A percentile compares a stretch with the other conserved stretches of the same genome.
Evolutionary conservation across 208 protist genomes (phyloP).

Genomic region (Trichomonas vaginalis): DNA sequence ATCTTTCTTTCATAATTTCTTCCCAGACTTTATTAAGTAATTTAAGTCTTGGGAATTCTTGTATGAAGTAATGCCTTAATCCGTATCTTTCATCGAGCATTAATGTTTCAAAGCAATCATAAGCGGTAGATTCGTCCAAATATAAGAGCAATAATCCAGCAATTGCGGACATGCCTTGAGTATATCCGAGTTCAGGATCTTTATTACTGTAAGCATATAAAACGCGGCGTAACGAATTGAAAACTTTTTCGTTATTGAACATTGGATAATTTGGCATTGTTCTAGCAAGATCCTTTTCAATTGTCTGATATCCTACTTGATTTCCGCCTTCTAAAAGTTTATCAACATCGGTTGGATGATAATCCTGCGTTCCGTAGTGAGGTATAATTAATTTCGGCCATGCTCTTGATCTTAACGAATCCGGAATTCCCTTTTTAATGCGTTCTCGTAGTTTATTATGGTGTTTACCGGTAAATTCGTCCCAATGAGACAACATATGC

Average conservation of each 20-base stretch:
- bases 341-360: background rate
- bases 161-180: background rate
- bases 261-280: background rate
- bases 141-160: background rate
- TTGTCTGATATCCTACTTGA: background rate
- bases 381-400: background rate
- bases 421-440: background rate
- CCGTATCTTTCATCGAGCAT: background rate
- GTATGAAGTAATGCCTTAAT: background rate
- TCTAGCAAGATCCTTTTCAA: background rate
- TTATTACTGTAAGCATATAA: background rate
- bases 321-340: background rate
- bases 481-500: background rate
- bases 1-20: background rate
- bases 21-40: background rate
- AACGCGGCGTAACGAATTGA: background rate
- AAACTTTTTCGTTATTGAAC: background rate
- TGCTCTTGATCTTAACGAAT: background rate
- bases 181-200: background rate
- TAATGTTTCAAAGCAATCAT: background rate
- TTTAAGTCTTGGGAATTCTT: background rate
- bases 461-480: background rate
- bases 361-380: background rate
- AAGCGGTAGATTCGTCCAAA: background rate
- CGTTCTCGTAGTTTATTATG: background rate